A percentile compares a stretch with the other conserved stretches of the same genome.
Conservation (phyloP, 352 stramenopile species). For the Pythium pectinolyticum region DNA sequence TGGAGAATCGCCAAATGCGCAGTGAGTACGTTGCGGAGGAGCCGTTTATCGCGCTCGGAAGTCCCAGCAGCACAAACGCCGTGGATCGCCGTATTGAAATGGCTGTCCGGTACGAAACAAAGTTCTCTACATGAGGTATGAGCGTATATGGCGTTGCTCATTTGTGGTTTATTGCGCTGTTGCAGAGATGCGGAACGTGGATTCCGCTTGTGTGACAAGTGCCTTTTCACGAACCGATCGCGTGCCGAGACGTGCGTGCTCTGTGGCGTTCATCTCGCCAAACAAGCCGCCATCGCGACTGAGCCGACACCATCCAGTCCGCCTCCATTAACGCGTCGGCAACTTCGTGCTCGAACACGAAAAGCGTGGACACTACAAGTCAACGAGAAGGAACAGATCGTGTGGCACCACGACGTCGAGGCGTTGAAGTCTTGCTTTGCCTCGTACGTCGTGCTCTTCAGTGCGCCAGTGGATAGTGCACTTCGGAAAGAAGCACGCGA, state of each 20-base stretch:
- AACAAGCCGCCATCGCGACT: neutral
- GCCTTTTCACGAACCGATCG: slow-evolving; percentile 20
- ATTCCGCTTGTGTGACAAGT: slow-evolving; percentile 13
- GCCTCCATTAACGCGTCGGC: slow-evolving; percentile 8
- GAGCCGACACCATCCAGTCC: neutral
- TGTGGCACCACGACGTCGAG: neutral
- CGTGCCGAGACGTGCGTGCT: slow-evolving; percentile 15
- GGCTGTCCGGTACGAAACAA: slow-evolving; percentile 7
- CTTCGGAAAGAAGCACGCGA: too few relatives aligned
- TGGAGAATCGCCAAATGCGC: slow-evolving; percentile 9
- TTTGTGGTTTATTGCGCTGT: neutral
- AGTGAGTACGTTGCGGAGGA: slow-evolving; percentile 4
- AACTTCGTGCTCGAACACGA: slow-evolving; percentile 14
- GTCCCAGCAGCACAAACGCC: slow-evolving; percentile 23
- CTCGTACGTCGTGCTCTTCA: too few relatives aligned
- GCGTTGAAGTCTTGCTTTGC: too few relatives aligned
- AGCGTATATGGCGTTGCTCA: neutral
- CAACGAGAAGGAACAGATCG: slow-evolving; percentile 1
- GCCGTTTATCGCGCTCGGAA: slow-evolving; percentile 23
- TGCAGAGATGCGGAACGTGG: slow-evolving; percentile 19
- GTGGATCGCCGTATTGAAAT: slow-evolving; percentile 24
- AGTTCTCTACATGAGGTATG: neutral
- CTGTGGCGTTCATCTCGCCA: neutral
- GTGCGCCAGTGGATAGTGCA: too few relatives aligned
- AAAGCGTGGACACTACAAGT: slow-evolving; percentile 13